These are phyloP conservation scores for Carex parvula DNA, from an alignment of 176 grass and related monocot genomes.

Conservation along the genomic window DNA sequence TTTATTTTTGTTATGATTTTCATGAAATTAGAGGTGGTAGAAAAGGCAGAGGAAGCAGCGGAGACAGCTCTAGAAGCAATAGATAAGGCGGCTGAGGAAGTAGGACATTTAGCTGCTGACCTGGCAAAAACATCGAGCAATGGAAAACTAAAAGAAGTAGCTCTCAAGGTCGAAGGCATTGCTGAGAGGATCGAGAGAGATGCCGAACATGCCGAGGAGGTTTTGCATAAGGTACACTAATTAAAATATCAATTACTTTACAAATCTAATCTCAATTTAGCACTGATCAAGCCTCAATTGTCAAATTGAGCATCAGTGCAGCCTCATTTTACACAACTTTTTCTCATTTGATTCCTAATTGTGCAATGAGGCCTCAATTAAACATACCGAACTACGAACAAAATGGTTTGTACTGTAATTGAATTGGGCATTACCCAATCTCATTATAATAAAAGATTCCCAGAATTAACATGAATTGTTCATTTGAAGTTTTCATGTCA, in stretches of 20 bases:
- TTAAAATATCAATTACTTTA: not conserved
- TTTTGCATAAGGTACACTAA: slow-evolving; percentile 10
- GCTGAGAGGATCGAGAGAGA: not conserved
- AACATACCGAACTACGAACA: not conserved
- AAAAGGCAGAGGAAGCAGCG: not conserved
- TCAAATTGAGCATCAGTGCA: not conserved
- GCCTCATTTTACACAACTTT: not conserved
- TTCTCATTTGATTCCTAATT: not conserved
- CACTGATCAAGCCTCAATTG: not conserved
- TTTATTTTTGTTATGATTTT: not conserved
- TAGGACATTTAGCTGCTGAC: slow-evolving; percentile 6
- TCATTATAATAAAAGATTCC: not conserved
- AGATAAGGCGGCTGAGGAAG: not conserved
- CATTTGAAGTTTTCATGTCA: not conserved
- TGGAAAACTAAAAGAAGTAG: not conserved
- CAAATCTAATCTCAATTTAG: not conserved
- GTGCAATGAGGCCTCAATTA: not conserved
- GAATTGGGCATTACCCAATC: not conserved
- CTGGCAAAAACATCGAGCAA: not conserved
- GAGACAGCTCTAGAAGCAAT: not conserved
- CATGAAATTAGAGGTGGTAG: not conserved
- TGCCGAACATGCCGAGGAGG: not conserved
- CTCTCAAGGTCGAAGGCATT: not conserved
- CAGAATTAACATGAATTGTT: not conserved
- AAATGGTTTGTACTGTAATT: not conserved